Base-by-base conservation (phyloP, 371 early-diverging fungal genomes). In the Mortierella sp. region DNA sequence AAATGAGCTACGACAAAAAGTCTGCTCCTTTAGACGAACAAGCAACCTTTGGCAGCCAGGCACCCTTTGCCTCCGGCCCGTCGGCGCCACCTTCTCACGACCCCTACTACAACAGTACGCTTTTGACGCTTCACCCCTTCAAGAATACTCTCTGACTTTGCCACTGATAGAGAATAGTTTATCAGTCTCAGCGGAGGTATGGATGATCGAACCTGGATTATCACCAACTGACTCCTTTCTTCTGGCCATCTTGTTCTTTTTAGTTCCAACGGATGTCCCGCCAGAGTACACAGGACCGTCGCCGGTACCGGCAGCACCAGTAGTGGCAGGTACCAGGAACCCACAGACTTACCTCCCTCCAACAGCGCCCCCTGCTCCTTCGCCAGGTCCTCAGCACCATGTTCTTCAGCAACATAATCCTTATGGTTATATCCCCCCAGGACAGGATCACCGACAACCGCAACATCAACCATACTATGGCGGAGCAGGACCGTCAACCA, bases 11-110 rank as follows among this genome's bases (percentile, higher is more conserved):
- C 26, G 31, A 45, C 54, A 10, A 58, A 50, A 72, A 79, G 76
- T 65, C 47, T 24, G 44, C 54, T 0, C 76, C 72, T 5, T 19
- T 74, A 24, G 70, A 76, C 42, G 84, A 80, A 60, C 80, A 80
- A 45, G 57, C 50, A 14, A 84, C 84, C 19, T 84, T 84, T 72
- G 84, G 84, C 4, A 80, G 48, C 58, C 84, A 80, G 65, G 65
- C 77, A 24, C 84, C 84, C 26, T 84, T 50, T 52, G 84, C 84
- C 24, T 44, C 68, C 48, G 14, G 28, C n/a, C 45, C 75, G 10
- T 58, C 78, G 9, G 72, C 76, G 24, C 44, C 65, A 16, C 70
- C 55, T 26, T 38, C 42, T 68, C 14, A 77, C 5, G 57, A 60
- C 71, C 65, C 65, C 31, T 65, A 65, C 21, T 38, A 34, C 3